These are phyloP conservation scores for Jimgerdemannia flammicorona DNA, from an alignment of 192 early-diverging fungal species.

Conservation along the genomic window DNA sequence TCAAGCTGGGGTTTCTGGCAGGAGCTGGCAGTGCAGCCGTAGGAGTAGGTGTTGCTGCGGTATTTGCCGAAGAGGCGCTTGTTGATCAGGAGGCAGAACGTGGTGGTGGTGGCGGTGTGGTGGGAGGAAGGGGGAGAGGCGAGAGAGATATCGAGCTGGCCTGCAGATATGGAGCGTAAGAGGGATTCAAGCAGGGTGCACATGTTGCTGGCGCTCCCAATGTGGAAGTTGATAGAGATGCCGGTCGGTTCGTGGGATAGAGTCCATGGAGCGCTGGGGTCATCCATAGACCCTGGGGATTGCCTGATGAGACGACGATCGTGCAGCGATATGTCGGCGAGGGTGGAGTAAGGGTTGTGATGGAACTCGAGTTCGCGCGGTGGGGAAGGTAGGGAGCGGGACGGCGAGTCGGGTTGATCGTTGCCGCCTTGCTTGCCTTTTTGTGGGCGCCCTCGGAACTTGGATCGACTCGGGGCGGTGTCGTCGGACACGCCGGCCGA, in stretches of 20 bases:
- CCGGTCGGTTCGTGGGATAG: neutral
- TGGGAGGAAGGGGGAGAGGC: neutral
- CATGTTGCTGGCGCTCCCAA: neutral
- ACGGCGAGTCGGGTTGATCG: neutral
- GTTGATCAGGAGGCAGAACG: neutral
- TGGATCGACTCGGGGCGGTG: neutral
- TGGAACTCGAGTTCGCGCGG: neutral
- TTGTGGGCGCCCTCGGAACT: neutral
- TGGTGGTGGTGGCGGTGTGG: neutral
- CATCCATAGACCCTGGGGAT: neutral
- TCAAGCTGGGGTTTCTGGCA: neutral
- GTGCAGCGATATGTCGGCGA: neutral
- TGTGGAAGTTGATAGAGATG: neutral
- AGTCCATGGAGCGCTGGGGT: neutral
- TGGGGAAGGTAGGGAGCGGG: neutral
- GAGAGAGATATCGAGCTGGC: too few relatives aligned
- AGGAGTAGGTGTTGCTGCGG: neutral
- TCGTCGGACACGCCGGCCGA: neutral
- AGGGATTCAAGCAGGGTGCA: neutral
- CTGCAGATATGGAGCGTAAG: neutral
- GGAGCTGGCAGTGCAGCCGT: neutral
- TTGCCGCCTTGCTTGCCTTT: neutral
- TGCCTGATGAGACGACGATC: neutral
- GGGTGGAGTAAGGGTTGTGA: neutral
- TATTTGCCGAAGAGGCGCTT: neutral